Percentiles rank a stretch among this genome's conserved stretches.
These are phyloP conservation scores for Passalora sequoiae DNA, from an alignment of 2,329 filamentous ascomycete species.

Conservation along the genomic window DNA sequence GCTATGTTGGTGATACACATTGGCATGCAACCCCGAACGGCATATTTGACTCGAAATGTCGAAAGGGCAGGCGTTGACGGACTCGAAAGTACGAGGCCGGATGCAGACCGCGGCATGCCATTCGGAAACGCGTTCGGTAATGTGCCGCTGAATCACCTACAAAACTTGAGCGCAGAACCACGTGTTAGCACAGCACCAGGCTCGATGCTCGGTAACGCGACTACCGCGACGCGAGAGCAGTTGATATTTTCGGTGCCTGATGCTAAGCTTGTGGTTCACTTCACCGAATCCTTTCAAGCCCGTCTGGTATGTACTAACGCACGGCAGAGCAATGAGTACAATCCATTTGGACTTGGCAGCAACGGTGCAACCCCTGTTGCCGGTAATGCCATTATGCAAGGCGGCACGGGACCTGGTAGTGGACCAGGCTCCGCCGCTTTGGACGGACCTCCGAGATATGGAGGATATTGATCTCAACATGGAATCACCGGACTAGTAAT, in stretches of 20 bases:
- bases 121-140: constrained; percentile 15
- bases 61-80: constrained; percentile 8
- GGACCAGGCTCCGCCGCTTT: constrained; percentile 1
- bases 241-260: constrained; percentile 32
- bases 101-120: background rate
- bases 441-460: constrained; percentile 16
- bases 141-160: constrained; percentile 7
- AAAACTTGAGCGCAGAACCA: background rate
- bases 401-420: constrained; percentile 15
- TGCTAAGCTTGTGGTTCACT: constrained; percentile 34
- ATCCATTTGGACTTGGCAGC: constrained; percentile 35
- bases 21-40: constrained; percentile 76
- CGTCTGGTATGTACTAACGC: constrained; percentile 60
- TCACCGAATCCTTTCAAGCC: constrained; percentile 32
- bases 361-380: constrained; percentile 25
- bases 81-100: background rate
- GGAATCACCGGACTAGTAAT: background rate
- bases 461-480: constrained; percentile 17
- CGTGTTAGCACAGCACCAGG: constrained; percentile 19
- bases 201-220: constrained; percentile 25
- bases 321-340: no score
- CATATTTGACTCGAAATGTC: constrained; percentile 34
- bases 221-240: constrained; percentile 27
- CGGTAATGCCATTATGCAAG: constrained; percentile 14
- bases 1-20: constrained; percentile 77